These are phyloP conservation scores for Alternaria panax DNA, from an alignment of 2,329 filamentous ascomycete species.

Conservation along the genomic window DNA sequence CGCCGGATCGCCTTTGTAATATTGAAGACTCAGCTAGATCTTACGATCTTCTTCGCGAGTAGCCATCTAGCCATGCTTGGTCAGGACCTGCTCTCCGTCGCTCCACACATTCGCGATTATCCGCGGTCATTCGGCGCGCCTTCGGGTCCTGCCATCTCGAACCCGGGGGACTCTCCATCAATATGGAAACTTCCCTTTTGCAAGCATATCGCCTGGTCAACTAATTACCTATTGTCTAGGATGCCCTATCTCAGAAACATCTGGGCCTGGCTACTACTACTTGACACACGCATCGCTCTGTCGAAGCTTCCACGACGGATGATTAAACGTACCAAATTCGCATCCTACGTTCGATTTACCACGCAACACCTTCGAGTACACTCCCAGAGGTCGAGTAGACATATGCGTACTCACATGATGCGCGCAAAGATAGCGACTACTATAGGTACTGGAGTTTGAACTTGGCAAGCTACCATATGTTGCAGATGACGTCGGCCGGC, in stretches of 20 bases:
- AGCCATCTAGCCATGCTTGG: not conserved
- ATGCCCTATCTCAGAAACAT: not conserved
- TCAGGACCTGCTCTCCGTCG: not conserved
- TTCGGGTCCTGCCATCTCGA: not conserved
- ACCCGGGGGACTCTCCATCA: not conserved
- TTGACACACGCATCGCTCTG: not conserved
- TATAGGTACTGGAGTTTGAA: not conserved
- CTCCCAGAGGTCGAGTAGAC: not conserved
- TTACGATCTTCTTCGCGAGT: not conserved
- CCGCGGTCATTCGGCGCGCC: not conserved
- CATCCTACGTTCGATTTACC: not conserved
- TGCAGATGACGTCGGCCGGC: not conserved
- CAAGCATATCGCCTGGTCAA: not conserved
- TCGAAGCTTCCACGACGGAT: not conserved
- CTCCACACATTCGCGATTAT: not conserved
- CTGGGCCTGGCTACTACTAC: not conserved
- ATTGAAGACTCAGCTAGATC: constrained; percentile 12
- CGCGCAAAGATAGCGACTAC: not conserved
- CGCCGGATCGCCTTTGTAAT: constrained; percentile 1
- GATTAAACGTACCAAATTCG: not conserved
- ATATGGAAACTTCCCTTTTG: not conserved
- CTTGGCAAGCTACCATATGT: not conserved
- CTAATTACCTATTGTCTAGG: not conserved
- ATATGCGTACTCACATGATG: not conserved
- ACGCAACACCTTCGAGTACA: not conserved